These are phyloP conservation scores for Chlamydomonas applanata DNA, from an alignment of 139 green algal genomes.

Conservation along the genomic window DNA sequence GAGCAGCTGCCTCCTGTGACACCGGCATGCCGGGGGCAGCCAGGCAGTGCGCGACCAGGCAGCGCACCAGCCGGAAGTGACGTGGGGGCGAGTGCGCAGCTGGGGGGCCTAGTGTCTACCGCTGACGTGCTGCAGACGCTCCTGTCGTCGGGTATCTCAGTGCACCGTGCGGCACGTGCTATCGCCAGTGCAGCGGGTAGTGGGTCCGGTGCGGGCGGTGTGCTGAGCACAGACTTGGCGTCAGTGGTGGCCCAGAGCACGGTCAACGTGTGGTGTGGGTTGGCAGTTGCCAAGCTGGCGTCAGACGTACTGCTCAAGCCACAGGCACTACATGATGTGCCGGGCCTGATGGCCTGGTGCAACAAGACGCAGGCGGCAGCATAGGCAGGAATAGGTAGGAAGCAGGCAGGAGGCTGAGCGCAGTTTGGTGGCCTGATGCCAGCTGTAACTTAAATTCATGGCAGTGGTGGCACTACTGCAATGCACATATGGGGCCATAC, in stretches of 20 bases:
- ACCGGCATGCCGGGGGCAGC: background rate
- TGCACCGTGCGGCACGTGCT: background rate
- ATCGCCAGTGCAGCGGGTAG: background rate
- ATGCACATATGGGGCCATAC: no score
- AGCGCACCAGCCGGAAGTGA: background rate
- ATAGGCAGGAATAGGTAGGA: no score
- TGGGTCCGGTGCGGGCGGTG: background rate
- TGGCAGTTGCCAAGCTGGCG: background rate
- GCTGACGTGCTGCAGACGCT: background rate
- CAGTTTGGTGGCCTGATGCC: no score
- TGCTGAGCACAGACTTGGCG: background rate
- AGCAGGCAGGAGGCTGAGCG: no score
- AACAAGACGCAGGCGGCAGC: no score
- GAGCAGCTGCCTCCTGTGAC: background rate
- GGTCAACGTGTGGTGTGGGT: background rate
- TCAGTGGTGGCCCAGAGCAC: background rate
- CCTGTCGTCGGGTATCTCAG: background rate
- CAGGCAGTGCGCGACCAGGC: background rate
- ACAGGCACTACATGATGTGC: conserved; percentile 5
- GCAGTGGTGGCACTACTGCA: no score
- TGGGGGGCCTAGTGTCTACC: background rate
- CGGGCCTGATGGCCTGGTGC: background rate
- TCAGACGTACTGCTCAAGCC: background rate
- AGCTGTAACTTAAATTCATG: no score
- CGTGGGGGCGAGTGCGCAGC: background rate